Evolutionary conservation across 176 grass and related monocot species (phyloP), one percentile per base, ranked within the genome.

Genomic region (Eleusine indica): DNA sequence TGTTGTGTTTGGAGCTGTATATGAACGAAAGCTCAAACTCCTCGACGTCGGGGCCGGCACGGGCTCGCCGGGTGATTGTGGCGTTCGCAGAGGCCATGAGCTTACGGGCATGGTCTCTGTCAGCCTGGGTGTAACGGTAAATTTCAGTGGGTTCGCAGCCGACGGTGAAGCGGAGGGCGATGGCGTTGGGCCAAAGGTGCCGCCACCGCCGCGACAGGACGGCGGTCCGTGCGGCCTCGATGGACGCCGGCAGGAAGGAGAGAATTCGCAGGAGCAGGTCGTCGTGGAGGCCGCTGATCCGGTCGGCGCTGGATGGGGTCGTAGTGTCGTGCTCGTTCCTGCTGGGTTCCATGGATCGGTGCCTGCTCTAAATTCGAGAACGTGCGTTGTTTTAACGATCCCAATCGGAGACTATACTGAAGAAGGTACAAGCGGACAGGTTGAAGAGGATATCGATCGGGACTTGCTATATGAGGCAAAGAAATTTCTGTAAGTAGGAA

Each of bases 141-240:
- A 2, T 5, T 14, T 10, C 11, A 1, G 1, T 54, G 16, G 52
- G 52, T 5, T 54, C 52, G 49, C 52, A 16, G 70, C 70, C 44
- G 42, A 73, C 13, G 1, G 13, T 4, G 70, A 51, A 73, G 70
- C 70, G 14, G 5, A 73, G 44, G 70, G 70, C n/a, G 22, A 3
- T 2, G 44, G 70, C 70, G 0, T 30, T 51, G 12, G 42, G 13
- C 70, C 70, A 71, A 42, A 71, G 70, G 70, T 71, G 70, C 19
- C 42, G 70, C 70, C 43, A 71, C 43, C 70, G 70, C 43, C 11
- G 13, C 4, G 70, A 71, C 43, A 71, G 70, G 42, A 48, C 70
- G 44, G 70, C 12, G 70, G 70, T 73, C 25, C 70, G 25, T 1
- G 70, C 70, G 11, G 17, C 70, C 44, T 73, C 22, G 22, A 22